phyloP scores from a whole-genome alignment of 148 eudicot species.

The Bassia scoparia region DNA sequence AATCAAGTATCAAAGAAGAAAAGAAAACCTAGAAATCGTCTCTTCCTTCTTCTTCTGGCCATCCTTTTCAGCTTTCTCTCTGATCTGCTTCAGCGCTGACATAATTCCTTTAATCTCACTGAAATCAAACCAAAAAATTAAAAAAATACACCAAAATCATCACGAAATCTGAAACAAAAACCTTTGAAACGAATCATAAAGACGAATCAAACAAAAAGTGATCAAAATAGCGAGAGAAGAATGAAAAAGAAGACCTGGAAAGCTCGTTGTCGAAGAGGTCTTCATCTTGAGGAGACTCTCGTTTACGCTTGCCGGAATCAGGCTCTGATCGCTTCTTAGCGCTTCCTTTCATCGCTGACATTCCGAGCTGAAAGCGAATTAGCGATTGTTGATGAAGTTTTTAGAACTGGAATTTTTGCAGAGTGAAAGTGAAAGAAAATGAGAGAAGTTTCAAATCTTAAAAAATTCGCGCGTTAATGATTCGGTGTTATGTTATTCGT shows the following conservation, averaged over 20 bases:
- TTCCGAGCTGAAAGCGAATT: not conserved
- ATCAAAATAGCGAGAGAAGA: not conserved
- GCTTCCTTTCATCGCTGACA: conserved; percentile 51
- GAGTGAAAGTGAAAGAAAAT: not conserved
- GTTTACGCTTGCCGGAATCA: conserved; percentile 44
- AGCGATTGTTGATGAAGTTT: conserved; percentile 8
- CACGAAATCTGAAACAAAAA: not conserved
- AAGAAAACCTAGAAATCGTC: conserved; percentile 68
- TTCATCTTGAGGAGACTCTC: conserved; percentile 35
- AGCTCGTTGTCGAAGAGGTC: conserved; percentile 54
- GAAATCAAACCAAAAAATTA: conserved; percentile 25
- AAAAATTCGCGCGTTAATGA: conserved; percentile 16
- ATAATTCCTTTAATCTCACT: conserved; percentile 85
- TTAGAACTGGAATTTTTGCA: not conserved
- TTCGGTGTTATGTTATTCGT: too few species aligned
- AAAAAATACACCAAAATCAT: not conserved
- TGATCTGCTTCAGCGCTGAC: conserved; percentile 66
- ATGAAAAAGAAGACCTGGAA: conserved; percentile 34
- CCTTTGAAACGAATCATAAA: not conserved
- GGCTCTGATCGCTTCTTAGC: conserved; percentile 47
- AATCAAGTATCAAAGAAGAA: not conserved
- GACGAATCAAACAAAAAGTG: not conserved
- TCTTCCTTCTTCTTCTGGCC: conserved; percentile 88
- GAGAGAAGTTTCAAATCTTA: not conserved
- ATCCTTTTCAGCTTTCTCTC: conserved; percentile 75